Percentiles rank a stretch among this genome's conserved stretches.
phyloP scores from a whole-genome alignment of 495 filamentous ascomycete genomes.

The Penicillium bovifimosum region DNA sequence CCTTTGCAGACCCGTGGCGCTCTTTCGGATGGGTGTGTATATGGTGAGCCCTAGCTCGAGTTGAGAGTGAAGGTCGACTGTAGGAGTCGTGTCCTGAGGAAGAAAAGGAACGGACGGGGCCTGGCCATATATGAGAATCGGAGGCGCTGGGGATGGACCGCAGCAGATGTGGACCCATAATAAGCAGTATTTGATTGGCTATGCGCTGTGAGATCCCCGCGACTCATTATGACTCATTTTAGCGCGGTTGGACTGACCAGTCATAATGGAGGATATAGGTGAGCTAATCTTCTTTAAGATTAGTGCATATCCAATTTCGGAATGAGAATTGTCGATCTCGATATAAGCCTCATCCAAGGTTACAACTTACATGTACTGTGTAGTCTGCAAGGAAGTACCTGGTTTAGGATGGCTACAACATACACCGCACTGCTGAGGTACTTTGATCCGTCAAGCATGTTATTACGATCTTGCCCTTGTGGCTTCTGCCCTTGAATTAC shows the following conservation, averaged over 20 bases:
- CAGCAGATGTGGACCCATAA: background rate
- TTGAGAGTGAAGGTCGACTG: constrained; percentile 5
- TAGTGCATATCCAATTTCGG: background rate
- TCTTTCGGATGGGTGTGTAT: background rate
- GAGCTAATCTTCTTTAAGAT: background rate
- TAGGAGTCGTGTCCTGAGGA: constrained; percentile 25
- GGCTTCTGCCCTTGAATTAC: too few species aligned
- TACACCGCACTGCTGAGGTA: too few species aligned
- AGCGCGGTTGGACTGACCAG: constrained; percentile 12
- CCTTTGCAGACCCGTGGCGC: constrained; percentile 28
- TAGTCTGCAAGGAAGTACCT: too few species aligned
- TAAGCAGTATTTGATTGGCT: constrained; percentile 10
- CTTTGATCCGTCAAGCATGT: too few species aligned
- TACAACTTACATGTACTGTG: too few species aligned
- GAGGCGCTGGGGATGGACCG: constrained; percentile 7
- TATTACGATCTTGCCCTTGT: too few species aligned
- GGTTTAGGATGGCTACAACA: too few species aligned
- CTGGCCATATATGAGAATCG: constrained; percentile 7
- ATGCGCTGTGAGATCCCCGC: background rate
- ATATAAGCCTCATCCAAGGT: too few species aligned
- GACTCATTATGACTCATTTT: constrained; percentile 35
- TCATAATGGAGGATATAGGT: background rate
- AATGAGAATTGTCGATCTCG: background rate
- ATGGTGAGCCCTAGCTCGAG: background rate
- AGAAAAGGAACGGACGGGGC: constrained; percentile 7